A percentile compares a stretch with the other conserved stretches of the same genome.
Conservation (phyloP, 2,329 filamentous ascomycete genomes). For the Colletotrichum orchidophilum region DNA sequence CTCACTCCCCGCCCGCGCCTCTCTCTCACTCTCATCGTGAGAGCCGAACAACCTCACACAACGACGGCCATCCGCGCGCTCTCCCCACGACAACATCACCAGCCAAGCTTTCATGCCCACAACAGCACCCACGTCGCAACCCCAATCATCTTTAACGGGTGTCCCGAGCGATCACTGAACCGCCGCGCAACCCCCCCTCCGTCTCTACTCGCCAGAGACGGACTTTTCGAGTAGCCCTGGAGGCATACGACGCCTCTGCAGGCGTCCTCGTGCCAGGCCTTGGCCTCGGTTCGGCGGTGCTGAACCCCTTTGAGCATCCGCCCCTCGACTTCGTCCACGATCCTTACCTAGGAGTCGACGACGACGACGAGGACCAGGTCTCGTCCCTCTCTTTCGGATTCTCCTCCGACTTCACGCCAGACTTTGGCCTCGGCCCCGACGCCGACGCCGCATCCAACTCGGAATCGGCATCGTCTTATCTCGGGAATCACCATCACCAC, state of each 20-base stretch:
- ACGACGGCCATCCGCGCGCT: neutral
- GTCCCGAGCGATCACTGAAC: neutral
- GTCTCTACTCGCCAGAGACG: slow-evolving; percentile 36
- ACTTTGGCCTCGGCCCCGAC: slow-evolving; percentile 17
- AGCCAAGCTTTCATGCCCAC: slow-evolving; percentile 18
- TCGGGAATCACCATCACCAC: slow-evolving; percentile 37
- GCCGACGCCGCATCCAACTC: slow-evolving; percentile 1
- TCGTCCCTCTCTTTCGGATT: slow-evolving; percentile 39
- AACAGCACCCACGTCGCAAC: neutral
- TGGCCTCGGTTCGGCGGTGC: slow-evolving; percentile 45
- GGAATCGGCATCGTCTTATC: slow-evolving; percentile 5
- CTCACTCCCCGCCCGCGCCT: neutral
- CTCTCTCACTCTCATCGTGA: neutral
- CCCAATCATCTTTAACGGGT: slow-evolving; percentile 13
- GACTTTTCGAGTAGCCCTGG: slow-evolving; percentile 43
- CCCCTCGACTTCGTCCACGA: slow-evolving; percentile 27
- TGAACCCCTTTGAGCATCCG: slow-evolving; percentile 35
- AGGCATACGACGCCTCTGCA: slow-evolving; percentile 45
- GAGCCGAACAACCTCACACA: neutral
- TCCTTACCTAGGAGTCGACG: slow-evolving; percentile 18
- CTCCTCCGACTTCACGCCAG: slow-evolving; percentile 24
- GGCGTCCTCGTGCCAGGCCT: slow-evolving; percentile 46
- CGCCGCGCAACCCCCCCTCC: neutral
- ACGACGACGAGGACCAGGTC: slow-evolving; percentile 30
- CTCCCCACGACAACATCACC: neutral